Evolutionary conservation across 2,329 filamentous ascomycete species (phyloP), one percentile per base, ranked within the genome.

Genomic region (Myrmaecium sp.): DNA sequence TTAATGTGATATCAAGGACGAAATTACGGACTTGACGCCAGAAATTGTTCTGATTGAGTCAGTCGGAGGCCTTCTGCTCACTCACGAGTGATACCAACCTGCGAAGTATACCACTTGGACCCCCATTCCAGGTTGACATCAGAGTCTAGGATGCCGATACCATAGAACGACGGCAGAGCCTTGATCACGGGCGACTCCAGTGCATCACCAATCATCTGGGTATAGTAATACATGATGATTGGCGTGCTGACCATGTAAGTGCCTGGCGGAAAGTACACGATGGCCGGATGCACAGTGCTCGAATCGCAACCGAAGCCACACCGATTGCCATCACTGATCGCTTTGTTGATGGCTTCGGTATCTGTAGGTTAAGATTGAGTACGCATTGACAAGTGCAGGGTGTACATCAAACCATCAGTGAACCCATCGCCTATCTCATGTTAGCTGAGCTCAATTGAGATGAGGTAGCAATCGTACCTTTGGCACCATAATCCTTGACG

Each of bases 21-120:
- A 80, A 58, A 40, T 80, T 79, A 6, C 70, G 58, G 31, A 78
- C 61, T 36, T 71, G 66, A 23, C 71, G 58, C 41, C 61, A 72
- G 47, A 79, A 79, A 6, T 74, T 65, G 36, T 67, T 71, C n/a
- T n/a, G n/a, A n/a, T n/a, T n/a, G n/a, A n/a, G n/a, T n/a, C n/a
- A n/a, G n/a, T n/a, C n/a, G n/a, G n/a, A n/a, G n/a, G n/a, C n/a
- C n/a, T n/a, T n/a, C n/a, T n/a, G n/a, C n/a, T n/a, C n/a, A n/a
- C n/a, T n/a, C n/a, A n/a, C n/a, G n/a, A n/a, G n/a, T n/a, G n/a
- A n/a, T n/a, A n/a, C n/a, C n/a, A n/a, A n/a, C n/a, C n/a, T n/a
- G n/a, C n/a, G n/a, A n/a, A n/a, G n/a, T n/a, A n/a, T n/a, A 7
- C 47, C 47, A 30, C 46, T 43, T 5, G 35, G 41, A 40, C 61